Evolutionary conservation across 805 yeast genomes (phyloP), one percentile per base, ranked within the genome.

Genomic region (Wickerhamiella sergipiensis): DNA sequence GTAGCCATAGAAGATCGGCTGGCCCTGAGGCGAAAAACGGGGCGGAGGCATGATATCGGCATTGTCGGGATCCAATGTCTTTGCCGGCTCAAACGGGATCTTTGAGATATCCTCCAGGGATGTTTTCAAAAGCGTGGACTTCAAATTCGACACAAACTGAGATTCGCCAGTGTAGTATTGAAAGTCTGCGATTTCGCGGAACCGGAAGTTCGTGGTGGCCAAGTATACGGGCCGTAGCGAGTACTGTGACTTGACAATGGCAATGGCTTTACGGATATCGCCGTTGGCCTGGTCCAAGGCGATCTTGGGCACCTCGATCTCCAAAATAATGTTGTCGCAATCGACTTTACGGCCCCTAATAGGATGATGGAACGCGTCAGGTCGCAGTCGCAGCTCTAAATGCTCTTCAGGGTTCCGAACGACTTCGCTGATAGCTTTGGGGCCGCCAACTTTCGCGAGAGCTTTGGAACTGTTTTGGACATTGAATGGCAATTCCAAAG

Each of bases 151-250:
- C 1, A 76, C 72, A 54, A 80, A 76, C 1, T 69, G 63, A 13
- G 83, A 81, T 57, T 77, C 74, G 47, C 74, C 75, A 12, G 87
- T 76, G 31, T 77, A 69, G 55, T 77, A 75, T 64, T 92, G 97
- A 64, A 87, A 90, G 66, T 89, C 97, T 0, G 90, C 81, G 74
- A 88, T 77, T 56, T 85, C 86, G 57, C 95, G 76, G 64, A 90
- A 90, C 55, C 83, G 75, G 60, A 80, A 81, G 17, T 81, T 82
- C 52, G 78, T 75, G 58, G 79, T 78, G 18, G 87, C 71, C 18
- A 86, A 74, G 0, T 82, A 88, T 4, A 77, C 73, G 0, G 95
- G 90, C 45, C 72, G 71, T 1, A 77, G 72, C 22, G 66, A 66
- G 73, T 57, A 19, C 78, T 69, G 33, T 47, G 73, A 71, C 26